A percentile compares a stretch with the other conserved stretches of the same genome.
Evolutionary conservation across 116 monocot genomes (phyloP).

Genomic region (Iris pallida): DNA sequence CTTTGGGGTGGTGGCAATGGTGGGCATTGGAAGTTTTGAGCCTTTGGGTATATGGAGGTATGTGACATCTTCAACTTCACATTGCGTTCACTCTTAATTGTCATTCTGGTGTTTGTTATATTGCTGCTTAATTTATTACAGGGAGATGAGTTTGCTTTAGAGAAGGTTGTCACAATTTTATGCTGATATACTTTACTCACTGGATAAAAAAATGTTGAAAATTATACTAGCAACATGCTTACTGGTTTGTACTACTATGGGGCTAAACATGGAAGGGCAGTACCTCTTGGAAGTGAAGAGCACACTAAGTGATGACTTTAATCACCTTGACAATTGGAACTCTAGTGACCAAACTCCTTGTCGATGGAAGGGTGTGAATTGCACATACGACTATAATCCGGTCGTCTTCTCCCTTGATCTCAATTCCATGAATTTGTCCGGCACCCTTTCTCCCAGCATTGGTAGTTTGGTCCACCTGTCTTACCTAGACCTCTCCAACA

Average conservation of each 20-base stretch:
- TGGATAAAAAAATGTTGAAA: conserved; percentile 15
- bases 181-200: too few species aligned
- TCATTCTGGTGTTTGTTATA: background rate
- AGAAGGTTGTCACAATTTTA: background rate
- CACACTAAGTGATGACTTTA: conserved; percentile 34
- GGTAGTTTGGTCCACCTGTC: conserved; percentile 42
- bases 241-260: conserved; percentile 20
- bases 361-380: conserved; percentile 65
- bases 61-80: background rate
- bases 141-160: background rate
- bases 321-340: conserved; percentile 55
- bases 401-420: conserved; percentile 55
- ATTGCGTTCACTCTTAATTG: background rate
- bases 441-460: conserved; percentile 58
- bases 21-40: background rate
- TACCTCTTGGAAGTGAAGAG: conserved; percentile 54
- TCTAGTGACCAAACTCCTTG: conserved; percentile 52
- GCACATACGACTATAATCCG: conserved; percentile 30
- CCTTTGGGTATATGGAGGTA: background rate
- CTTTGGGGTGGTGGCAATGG: background rate
- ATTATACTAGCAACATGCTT: conserved; percentile 23
- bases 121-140: background rate
- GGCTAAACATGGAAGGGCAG: conserved; percentile 57
- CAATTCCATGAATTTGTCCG: conserved; percentile 58
- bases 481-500: conserved; percentile 59